A percentile compares a stretch with the other conserved stretches of the same genome.
Conservation (phyloP, 2,329 filamentous ascomycete genomes). For the Beauveria rudraprayagi region DNA sequence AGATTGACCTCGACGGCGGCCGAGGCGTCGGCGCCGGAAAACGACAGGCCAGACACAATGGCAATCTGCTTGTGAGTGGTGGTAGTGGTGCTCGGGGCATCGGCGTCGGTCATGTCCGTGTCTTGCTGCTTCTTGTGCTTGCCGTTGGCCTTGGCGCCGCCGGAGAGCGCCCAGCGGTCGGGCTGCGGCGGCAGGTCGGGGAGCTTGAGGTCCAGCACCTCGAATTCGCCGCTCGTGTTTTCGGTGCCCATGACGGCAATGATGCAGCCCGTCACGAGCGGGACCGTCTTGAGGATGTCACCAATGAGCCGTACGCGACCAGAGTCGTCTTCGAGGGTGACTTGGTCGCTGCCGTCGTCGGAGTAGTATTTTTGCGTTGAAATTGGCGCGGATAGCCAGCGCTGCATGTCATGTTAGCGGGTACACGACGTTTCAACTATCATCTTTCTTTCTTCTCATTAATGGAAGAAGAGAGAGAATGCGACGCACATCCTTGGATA, state of each 20-base stretch:
- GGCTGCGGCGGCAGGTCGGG: conserved; percentile 81
- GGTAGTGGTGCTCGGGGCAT: conserved; percentile 19
- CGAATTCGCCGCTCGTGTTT: conserved; percentile 84
- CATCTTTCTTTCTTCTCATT: too few species aligned
- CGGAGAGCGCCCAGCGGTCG: conserved; percentile 63
- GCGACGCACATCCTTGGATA: conserved; percentile 72
- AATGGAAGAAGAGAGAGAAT: not conserved
- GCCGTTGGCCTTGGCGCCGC: conserved; percentile 20
- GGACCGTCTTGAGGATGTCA: conserved; percentile 53
- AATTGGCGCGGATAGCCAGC: conserved; percentile 81
- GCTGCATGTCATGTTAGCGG: conserved; percentile 37
- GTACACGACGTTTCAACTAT: too few species aligned
- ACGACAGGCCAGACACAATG: conserved; percentile 79
- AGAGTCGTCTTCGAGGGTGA: conserved; percentile 93
- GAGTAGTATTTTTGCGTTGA: conserved; percentile 69
- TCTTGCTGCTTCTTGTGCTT: conserved; percentile 31
- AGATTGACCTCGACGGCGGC: conserved; percentile 70
- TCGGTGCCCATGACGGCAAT: conserved; percentile 93
- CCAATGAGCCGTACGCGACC: conserved; percentile 78
- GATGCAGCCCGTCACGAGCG: conserved; percentile 87
- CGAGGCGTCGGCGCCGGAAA: conserved; percentile 64
- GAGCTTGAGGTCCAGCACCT: conserved; percentile 82
- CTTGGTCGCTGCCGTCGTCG: conserved; percentile 50
- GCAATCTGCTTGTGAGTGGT: conserved; percentile 53
- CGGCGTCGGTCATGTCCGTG: conserved; percentile 49